Base-by-base conservation (phyloP, 1,284 basidiomycete genomes). In the Stygiomarasmius scandens region DNA sequence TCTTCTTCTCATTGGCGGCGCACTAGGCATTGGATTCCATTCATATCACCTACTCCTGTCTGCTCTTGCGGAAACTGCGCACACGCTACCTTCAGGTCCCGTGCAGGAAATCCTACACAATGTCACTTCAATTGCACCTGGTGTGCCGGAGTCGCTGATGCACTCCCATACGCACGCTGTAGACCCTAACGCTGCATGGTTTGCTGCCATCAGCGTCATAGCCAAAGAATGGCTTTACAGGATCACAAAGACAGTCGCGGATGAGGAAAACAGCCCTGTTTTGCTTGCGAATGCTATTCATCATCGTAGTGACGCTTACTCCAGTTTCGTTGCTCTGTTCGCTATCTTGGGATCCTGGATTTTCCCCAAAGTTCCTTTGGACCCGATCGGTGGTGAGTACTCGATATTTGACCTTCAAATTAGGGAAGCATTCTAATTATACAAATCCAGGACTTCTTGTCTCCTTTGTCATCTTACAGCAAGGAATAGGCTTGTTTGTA, bases 171-270 rank as follows among this genome's bases (percentile, higher is more conserved):
- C 74, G 14, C 77, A 85, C 58, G 73, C 79, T 43, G 83, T 98
- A 4, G 95, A 98, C 70, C 92, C 94, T 16, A 96, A 98, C 67
- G 96, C 97, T 19, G 95, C 96, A 49, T 98, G 95, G 94, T 96
- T 98, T 66, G 96, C 96, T 1, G 84, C 88, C 0, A 71, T 88
- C 32, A 89, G 90, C 61, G 86, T 98, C 2, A 58, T 92, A 1
- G 75, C 86, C 61, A 99, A 99, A 70, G 97, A 99, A 74, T 97
- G 90, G 89, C 74, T 99, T 24, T 98, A 96, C 73, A 80, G 93
- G 54, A 77, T 88, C 50, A 97, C 95, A 50, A 90, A 89, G 69
- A 86, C 84, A 60, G 95, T 98, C 25, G 96, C 96, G 5, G 86
- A 91, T 60, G 85, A 94, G 66, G 95, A 98, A 71, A 87, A 89